phyloP scores from a whole-genome alignment of 441 rosid genomes.

The Pelargonium fulgidum region DNA sequence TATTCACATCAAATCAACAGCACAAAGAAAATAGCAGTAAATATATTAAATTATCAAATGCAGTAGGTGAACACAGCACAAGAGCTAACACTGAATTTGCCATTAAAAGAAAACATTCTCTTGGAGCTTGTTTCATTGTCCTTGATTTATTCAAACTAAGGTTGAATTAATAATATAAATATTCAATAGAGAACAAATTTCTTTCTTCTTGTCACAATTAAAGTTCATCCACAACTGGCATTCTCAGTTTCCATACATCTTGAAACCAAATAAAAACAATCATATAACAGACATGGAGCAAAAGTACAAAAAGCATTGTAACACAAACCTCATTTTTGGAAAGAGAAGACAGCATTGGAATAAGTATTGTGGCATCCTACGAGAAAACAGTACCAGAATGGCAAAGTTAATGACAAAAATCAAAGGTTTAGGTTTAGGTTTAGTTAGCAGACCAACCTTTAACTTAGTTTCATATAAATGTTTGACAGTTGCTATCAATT shows the following conservation, averaged over 20 bases:
- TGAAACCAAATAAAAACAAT: background rate
- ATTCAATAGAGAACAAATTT: no score
- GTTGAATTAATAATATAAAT: no score
- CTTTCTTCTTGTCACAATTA: no score
- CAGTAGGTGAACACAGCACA: background rate
- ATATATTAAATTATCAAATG: background rate
- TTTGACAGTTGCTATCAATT: slow-evolving; percentile 88
- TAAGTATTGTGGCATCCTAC: slow-evolving; percentile 93
- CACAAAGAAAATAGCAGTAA: background rate
- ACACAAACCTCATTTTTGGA: slow-evolving; percentile 79
- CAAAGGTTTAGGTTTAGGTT: background rate
- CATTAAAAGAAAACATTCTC: no score
- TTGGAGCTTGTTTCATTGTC: no score
- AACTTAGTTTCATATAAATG: slow-evolving; percentile 90
- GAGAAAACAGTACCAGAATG: slow-evolving; percentile 19
- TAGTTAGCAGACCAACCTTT: slow-evolving; percentile 43
- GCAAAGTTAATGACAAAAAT: background rate
- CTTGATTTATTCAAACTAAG: no score
- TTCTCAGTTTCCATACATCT: background rate
- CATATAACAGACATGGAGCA: background rate
- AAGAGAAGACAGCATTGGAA: slow-evolving; percentile 93
- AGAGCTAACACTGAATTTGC: background rate
- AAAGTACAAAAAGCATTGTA: slow-evolving; percentile 12
- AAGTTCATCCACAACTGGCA: background rate
- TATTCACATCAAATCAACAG: background rate